These are phyloP conservation scores for Giardia duodenalis DNA, from an alignment of 208 protist species.

Conservation along the genomic window DNA sequence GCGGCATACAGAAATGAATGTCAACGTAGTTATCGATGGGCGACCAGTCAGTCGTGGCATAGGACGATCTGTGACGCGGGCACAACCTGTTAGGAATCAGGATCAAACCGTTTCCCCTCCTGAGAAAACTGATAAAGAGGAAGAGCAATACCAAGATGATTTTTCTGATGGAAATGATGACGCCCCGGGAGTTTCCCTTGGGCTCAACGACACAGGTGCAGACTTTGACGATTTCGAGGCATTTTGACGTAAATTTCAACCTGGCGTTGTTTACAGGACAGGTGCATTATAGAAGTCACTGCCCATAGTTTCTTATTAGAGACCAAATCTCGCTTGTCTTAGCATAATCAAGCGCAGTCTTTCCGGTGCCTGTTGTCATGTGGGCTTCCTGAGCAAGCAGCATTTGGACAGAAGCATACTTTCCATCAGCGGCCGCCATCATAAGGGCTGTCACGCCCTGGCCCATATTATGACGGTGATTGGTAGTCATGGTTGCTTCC, in stretches of 20 bases:
- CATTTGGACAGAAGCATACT: neutral
- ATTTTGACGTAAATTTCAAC: no score
- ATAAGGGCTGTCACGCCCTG: neutral
- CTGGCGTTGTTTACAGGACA: no score
- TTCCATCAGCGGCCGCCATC: neutral
- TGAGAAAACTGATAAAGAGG: no score
- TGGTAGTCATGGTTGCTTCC: neutral
- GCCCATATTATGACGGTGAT: neutral
- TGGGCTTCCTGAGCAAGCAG: neutral
- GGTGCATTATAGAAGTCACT: neutral
- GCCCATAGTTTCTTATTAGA: neutral
- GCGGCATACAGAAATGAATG: neutral
- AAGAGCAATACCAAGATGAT: no score
- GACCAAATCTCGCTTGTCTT: neutral
- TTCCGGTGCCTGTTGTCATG: neutral
- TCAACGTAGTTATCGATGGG: neutral
- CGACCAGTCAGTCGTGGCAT: neutral
- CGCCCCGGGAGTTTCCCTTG: no score
- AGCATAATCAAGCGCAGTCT: neutral
- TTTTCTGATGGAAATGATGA: no score
- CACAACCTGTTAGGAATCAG: no score
- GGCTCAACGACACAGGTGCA: no score
- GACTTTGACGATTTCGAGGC: no score
- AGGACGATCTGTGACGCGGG: neutral
- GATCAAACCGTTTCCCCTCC: no score